Conservation (phyloP, 2,329 filamentous ascomycete genomes). For the Phyllosticta citriasiana region DNA sequence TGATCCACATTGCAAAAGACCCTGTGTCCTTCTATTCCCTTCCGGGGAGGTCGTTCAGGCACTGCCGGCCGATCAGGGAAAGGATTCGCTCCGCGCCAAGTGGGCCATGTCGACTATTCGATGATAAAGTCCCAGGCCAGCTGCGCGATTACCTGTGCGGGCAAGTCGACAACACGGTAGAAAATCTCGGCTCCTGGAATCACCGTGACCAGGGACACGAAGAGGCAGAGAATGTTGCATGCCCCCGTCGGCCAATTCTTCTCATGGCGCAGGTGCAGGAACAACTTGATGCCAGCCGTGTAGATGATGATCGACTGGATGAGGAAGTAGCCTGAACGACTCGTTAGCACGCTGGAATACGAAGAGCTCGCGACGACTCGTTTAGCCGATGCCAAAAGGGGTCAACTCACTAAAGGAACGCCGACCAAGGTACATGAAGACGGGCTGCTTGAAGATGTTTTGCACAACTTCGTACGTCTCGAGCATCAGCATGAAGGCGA, state of each 20-base stretch:
- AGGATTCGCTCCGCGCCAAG: not conserved
- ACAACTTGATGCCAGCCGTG: slow-evolving; percentile 32
- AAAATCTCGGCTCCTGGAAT: slow-evolving; percentile 20
- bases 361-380: not conserved
- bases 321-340: slow-evolving; percentile 30
- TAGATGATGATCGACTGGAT: slow-evolving; percentile 33
- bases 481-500: slow-evolving; percentile 32
- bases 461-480: slow-evolving; percentile 31
- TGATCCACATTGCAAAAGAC: not conserved
- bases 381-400: not conserved
- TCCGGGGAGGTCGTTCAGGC: not conserved
- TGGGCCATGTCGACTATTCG: not conserved
- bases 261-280: slow-evolving; percentile 28
- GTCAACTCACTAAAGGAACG: slow-evolving; percentile 35
- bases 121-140: slow-evolving; percentile 10
- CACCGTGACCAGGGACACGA: slow-evolving; percentile 18
- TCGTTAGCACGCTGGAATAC: slow-evolving; percentile 2
- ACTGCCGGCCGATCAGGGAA: not conserved
- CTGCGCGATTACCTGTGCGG: slow-evolving; percentile 11
- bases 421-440: slow-evolving; percentile 30
- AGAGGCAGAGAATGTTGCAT: slow-evolving; percentile 13
- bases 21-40: not conserved
- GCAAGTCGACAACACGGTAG: slow-evolving; percentile 22
- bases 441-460: slow-evolving; percentile 23
- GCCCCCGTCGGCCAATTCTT: slow-evolving; percentile 12